These are phyloP conservation scores for Nyssa sinensis DNA, from an alignment of 148 eudicot species.

Conservation along the genomic window DNA sequence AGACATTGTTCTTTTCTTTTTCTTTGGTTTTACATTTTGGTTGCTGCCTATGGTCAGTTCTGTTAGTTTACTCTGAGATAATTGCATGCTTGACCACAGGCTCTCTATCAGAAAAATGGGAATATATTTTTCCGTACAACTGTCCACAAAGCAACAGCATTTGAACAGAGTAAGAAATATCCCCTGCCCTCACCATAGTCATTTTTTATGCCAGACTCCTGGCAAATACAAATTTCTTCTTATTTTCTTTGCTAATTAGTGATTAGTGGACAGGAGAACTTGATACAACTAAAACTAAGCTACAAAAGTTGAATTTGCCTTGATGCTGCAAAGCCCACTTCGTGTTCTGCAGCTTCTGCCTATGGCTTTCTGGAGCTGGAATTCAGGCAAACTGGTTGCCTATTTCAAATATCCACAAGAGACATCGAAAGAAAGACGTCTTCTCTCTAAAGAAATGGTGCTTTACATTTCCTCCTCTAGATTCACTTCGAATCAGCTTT, in stretches of 20 bases:
- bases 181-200: background rate
- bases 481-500: background rate
- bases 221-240: background rate
- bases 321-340: constrained; percentile 16
- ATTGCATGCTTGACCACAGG: constrained; percentile 29
- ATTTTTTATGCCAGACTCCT: background rate
- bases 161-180: constrained; percentile 56
- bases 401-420: background rate
- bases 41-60: background rate
- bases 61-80: background rate
- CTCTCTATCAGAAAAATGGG: constrained; percentile 67
- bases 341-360: background rate
- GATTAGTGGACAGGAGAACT: constrained; percentile 34
- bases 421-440: background rate
- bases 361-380: background rate
- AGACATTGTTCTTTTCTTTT: background rate
- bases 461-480: background rate
- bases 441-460: background rate
- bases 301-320: constrained; percentile 28
- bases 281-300: constrained; percentile 31
- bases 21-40: background rate
- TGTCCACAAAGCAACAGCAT: constrained; percentile 49
- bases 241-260: background rate
- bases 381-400: background rate
- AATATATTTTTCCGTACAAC: constrained; percentile 67